Evolutionary conservation across 768 basidiomycete species (phyloP), one percentile per base, ranked within the genome.

Genomic region (Termitomyces sp.): DNA sequence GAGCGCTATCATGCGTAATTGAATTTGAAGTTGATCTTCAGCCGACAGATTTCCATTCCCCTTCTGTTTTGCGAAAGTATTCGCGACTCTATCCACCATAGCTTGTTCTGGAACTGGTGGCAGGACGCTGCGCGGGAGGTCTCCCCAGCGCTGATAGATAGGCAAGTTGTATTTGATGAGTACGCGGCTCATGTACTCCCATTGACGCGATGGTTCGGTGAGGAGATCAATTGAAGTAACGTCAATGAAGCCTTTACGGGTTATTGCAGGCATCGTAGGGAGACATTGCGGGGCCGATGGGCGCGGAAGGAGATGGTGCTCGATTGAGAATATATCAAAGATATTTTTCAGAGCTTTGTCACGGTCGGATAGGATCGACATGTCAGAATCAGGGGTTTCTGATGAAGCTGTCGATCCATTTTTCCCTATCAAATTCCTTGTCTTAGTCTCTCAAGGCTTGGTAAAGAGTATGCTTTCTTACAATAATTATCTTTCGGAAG

Each of bases 161-260:
- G 65, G 59, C 18, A 65, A 42, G 22, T 65, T 42, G 22, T 65
- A 65, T 50, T 61, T 63, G n/a, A 24, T 51, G 16, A 65, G 40
- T 40, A 61, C 2, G 33, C 53, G 52, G 18, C 40, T 60, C 5
- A 62, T 36, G 36, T 60, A 58, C 20, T 48, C 62, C 65, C 59
- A 63, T 42, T 60, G 51, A 7, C 52, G 59, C 5, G 64, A 62
- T 7, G 64, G 64, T 11, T 65, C 61, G 2, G 33, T 57, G 45
- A 63, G 65, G 7, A 65, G 16, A 24, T 65, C 59, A 28, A 65
- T 46, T 12, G 54, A 32, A 18, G 49, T 55, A 16, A 65, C 51
- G 33, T 63, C 62, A 15, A 60, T 36, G 57, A 65, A 65, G 42
- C 64, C 64, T 49, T 63, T 65, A 12, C 61, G 61, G 11, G 61